Evolutionary conservation across 257 asterid species (phyloP).

Genomic region (Solanum pennellii): DNA sequence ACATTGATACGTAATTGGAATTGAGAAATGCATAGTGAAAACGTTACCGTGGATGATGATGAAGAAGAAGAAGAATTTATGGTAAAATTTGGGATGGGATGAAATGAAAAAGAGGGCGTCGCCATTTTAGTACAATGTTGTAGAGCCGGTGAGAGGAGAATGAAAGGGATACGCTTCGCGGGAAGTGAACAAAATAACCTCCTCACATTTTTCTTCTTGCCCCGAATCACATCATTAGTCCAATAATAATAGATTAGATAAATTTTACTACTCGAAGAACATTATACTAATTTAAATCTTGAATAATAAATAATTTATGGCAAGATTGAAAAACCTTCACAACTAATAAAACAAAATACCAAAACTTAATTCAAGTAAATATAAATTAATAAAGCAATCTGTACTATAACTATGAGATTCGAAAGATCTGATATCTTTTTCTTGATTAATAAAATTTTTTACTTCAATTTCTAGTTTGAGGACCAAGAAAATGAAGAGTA

Average conservation of each 20-base stretch:
- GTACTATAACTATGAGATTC: no score
- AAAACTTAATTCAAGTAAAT: no score
- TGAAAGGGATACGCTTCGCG: slow-evolving; percentile 16
- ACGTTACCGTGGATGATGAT: not conserved
- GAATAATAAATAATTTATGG: no score
- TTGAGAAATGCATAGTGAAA: not conserved
- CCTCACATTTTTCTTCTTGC: not conserved
- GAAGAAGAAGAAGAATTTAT: slow-evolving; percentile 1
- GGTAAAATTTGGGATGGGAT: slow-evolving; percentile 6
- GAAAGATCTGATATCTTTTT: no score
- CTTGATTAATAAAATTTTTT: no score
- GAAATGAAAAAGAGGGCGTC: slow-evolving; percentile 41
- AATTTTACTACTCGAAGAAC: no score
- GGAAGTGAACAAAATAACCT: slow-evolving; percentile 43
- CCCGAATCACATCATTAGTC: not conserved
- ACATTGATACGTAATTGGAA: not conserved
- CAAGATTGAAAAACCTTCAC: no score
- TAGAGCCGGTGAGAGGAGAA: not conserved
- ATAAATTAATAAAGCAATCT: no score
- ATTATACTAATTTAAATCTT: no score
- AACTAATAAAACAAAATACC: no score
- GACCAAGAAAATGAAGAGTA: not conserved
- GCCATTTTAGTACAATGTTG: not conserved
- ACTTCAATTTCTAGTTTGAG: not conserved
- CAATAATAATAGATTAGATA: no score